phyloP scores from a whole-genome alignment of 768 basidiomycete genomes.

The Termitomyces sp. region DNA sequence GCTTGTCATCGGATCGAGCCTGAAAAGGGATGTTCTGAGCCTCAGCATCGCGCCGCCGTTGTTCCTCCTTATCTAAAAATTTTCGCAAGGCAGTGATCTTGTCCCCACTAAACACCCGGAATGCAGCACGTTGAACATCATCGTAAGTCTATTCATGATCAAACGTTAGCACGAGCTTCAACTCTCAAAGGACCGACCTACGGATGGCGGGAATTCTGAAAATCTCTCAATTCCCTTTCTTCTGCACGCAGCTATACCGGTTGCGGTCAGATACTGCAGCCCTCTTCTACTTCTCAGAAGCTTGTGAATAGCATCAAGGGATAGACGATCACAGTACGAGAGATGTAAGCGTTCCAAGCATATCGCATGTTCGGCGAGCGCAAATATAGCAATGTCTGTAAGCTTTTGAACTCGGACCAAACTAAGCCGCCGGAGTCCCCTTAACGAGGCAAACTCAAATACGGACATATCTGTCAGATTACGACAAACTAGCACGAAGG shows the following conservation, averaged over 20 bases:
- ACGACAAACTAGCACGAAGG: constrained; percentile 58
- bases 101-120: constrained; percentile 75
- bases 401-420: constrained; percentile 78
- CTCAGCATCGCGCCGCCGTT: constrained; percentile 56
- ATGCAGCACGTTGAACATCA: constrained; percentile 62
- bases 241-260: constrained; percentile 74
- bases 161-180: background rate
- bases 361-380: constrained; percentile 68
- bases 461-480: constrained; percentile 83
- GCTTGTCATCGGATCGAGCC: constrained; percentile 59
- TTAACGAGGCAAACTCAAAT: constrained; percentile 70
- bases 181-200: constrained; percentile 30
- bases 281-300: constrained; percentile 56
- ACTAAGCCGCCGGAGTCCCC: constrained; percentile 70
- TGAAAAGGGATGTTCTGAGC: constrained; percentile 54
- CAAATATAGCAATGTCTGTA: constrained; percentile 80
- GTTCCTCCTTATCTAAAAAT: constrained; percentile 71
- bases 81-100: constrained; percentile 59
- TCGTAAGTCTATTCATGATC: constrained; percentile 50
- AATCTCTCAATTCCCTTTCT: constrained; percentile 70
- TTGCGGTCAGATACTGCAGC: constrained; percentile 74
- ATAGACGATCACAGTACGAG: constrained; percentile 81
- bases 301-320: constrained; percentile 70
- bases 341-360: constrained; percentile 79
- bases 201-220: constrained; percentile 66